Base-by-base conservation (phyloP, 108 stramenopile genomes). In the Epipyxis sp. region DNA sequence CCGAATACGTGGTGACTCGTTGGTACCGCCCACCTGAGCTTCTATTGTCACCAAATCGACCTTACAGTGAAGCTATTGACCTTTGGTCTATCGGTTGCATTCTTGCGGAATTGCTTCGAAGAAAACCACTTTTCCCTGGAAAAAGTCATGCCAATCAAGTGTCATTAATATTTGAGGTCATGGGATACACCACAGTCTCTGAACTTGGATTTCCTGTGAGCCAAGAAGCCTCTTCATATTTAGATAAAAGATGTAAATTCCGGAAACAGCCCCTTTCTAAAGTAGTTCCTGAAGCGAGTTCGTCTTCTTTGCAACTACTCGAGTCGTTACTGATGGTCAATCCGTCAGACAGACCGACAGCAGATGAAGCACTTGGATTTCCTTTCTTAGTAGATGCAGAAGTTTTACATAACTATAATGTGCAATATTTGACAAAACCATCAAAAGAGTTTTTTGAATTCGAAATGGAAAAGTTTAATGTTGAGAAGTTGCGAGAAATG, bases 61-160 rank as follows among this genome's bases (percentile, higher is more conserved):
- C 37, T n/a, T 86, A 86, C 88, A 80, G 42, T 29, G 77, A 37
- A n/a, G 83, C 61, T 1, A 74, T 86, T 29, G 86, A 86, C 77
- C 46, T 84, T 16, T 86, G 86, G 83, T 76, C 78, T 43, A 32
- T 86, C 39, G 86, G 86, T 32, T 83, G 83, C 79, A 84, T 86
- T 46, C 78, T 86, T 40, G 86, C 62, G 0, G 86, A 86, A 45
- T 59, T 86, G 46, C 69, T 86, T 29, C 25, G 42, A 40, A 67
- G 86, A 16, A 85, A 88, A n/a, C 68, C 86, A 1, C 76, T 84
- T 25, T 84, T 86, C 46, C 83, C 80, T 1, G 86, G 86, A 37
- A 80, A 69, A 1, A 61, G 77, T 59, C 94, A 96, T 80, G 78
- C 80, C 32, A 80, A 88, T 59, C 87, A 88, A 79, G 78, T 89